Base-by-base conservation (phyloP, 805 yeast species). In the Candida xyloterini region DNA sequence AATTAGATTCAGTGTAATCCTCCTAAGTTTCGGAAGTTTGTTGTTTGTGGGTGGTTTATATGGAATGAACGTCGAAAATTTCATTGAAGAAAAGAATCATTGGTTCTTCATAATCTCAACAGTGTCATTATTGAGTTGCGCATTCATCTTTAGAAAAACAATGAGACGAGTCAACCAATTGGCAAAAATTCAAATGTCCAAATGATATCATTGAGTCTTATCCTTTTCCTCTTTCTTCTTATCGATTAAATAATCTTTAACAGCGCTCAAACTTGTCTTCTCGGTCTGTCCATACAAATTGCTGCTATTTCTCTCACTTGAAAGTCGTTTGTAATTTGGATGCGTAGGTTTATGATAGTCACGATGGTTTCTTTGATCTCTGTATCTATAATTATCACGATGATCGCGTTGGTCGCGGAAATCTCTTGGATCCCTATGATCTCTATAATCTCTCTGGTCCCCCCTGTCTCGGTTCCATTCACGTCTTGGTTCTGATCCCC, bases 41-140 rank as follows among this genome's bases (percentile, higher is more conserved):
- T 67, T 95, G 32, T 86, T 85, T 49, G 59, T 87, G 11, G 93
- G 95, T 2, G 84, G 96, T 0, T 67, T 88, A 9, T 93, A 90
- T 61, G 99, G 99, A 25, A 93, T 93, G 99, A 93, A 93, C 62
- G 67, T 93, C 59, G 87, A 84, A 55, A 93, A 91, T 63, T 89
- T 85, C 56, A 81, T 93, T 15, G 99, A 93, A 59, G 95, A 89
- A 41, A 67, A 79, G 1, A 73, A 75, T 40, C 71, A 73, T 47
- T 96, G 96, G 23, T 85, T 88, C 56, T 57, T 60, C 3, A 58
- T 78, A 1, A 73, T 81, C 5, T 59, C 70, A 1, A 44, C 69
- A 1, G 66, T 81, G 0, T 65, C 79, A 2, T 55, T 76, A 8
- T 35, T 63, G 3, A 50, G 47, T 15, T 45, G 76, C 25, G 40